Percentiles rank a stretch among this genome's conserved stretches.
phyloP scores from a whole-genome alignment of 441 rosid genomes.

The Erysimum cheiri region DNA sequence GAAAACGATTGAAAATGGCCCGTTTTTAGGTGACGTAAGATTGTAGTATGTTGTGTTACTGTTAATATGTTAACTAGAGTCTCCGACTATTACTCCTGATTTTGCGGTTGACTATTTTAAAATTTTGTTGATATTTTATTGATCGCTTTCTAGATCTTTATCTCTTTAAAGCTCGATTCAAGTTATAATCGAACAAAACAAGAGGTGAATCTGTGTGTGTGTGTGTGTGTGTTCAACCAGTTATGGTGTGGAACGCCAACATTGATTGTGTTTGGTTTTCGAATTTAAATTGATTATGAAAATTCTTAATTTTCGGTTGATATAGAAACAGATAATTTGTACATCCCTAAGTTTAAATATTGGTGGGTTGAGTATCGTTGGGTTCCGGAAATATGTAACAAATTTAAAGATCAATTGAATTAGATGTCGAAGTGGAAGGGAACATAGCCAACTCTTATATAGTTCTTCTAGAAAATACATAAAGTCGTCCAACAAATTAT shows the following conservation, averaged over 20 bases:
- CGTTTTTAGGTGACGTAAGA: conserved; percentile 15
- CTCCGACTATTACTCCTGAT: conserved; percentile 23
- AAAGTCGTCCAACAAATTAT: conserved; percentile 30
- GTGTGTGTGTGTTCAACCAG: not conserved
- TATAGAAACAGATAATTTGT: not conserved
- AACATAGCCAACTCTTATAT: conserved; percentile 27
- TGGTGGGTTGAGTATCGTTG: conserved; percentile 24
- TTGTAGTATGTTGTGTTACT: conserved; percentile 1
- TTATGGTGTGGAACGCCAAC: not conserved
- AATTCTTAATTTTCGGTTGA: not conserved
- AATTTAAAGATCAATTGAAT: conserved; percentile 34
- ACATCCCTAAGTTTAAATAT: too few species aligned
- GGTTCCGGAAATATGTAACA: conserved; percentile 23
- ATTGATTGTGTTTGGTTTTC: not conserved
- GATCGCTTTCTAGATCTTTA: not conserved
- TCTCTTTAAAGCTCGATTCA: not conserved
- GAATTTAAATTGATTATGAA: not conserved
- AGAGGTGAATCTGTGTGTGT: not conserved
- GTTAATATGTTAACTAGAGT: conserved; percentile 7
- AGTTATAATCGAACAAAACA: not conserved
- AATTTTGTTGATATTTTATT: not conserved
- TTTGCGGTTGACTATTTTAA: conserved; percentile 10
- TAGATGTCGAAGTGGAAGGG: conserved; percentile 36
- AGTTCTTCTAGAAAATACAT: conserved; percentile 20
- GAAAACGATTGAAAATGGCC: conserved; percentile 26